Conservation (phyloP, 1,139 yeast genomes). For the Pichia sp. region DNA sequence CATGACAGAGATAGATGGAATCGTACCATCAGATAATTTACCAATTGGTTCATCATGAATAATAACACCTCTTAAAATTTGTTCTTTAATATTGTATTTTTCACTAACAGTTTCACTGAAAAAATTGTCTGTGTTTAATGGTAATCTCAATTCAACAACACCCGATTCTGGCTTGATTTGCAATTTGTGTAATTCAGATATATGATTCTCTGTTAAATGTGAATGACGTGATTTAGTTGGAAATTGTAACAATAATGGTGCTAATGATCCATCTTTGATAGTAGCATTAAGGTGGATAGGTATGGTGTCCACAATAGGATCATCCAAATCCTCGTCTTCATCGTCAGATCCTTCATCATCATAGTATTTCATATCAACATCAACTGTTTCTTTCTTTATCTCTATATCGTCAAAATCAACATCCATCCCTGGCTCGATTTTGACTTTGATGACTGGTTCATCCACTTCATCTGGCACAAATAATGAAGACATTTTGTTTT, state of each 20-base stretch:
- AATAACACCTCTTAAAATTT: slow-evolving; percentile 69
- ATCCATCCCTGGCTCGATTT: slow-evolving; percentile 33
- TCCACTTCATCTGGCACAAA: slow-evolving; percentile 33
- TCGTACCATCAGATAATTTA: slow-evolving; percentile 5
- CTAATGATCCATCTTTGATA: slow-evolving; percentile 18
- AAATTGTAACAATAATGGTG: slow-evolving; percentile 55
- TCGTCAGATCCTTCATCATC: slow-evolving; percentile 30
- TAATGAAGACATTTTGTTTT: slow-evolving; percentile 21
- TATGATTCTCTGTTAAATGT: slow-evolving; percentile 39
- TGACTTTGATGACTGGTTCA: slow-evolving; percentile 17
- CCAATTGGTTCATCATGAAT: slow-evolving; percentile 40
- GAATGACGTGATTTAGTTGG: slow-evolving; percentile 46
- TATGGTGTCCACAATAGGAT: slow-evolving; percentile 74
- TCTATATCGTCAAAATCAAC: slow-evolving; percentile 32
- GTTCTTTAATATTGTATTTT: slow-evolving; percentile 60
- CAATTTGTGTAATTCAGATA: slow-evolving; percentile 38
- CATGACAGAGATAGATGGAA: slow-evolving; percentile 8
- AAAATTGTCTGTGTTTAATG: slow-evolving; percentile 61
- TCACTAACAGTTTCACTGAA: slow-evolving; percentile 64
- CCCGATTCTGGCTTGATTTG: slow-evolving; percentile 62
- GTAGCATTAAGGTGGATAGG: slow-evolving; percentile 50
- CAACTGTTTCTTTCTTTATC: slow-evolving; percentile 31
- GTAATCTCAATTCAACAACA: slow-evolving; percentile 67
- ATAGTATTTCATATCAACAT: slow-evolving; percentile 7
- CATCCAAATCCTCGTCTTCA: slow-evolving; percentile 45